Evolutionary conservation across 2,329 filamentous ascomycete species (phyloP), one percentile per base, ranked within the genome.

Genomic region (Simplicillium aogashimaense): DNA sequence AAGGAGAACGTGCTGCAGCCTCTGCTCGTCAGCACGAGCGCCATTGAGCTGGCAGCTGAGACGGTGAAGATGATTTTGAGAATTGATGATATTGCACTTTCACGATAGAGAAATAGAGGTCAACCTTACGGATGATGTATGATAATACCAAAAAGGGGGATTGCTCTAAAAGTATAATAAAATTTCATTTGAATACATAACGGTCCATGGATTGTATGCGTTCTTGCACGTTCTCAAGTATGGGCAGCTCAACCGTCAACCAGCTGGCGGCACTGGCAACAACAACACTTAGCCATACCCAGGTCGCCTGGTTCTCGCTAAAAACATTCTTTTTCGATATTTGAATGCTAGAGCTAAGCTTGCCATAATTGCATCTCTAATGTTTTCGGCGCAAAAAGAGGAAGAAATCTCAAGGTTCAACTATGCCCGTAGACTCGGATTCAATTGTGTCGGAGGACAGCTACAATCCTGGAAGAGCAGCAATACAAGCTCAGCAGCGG

Each of bases 1-100:
- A 90, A 94, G 61, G 89, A 95, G 72, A 95, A 95, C 50, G 92
- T 98, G 41, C 72, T 98, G 59, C 92, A 98, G 70, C 92, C 92
- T 14, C 70, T 98, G 58, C 70, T 98, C 46, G 92, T 98, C 46
- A 95, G 88, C 74, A 98, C 92, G 42, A 97, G 90, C 63, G 88
- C 92, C 17, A 92, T 98, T 54, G 90, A 98, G 70, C 66, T 98
- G 63, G 92, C 92, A 25, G 89, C 90, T 7, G 92, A 98, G 75
- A 98, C 92, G 45, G 92, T 97, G 53, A 98, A 97, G 79, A 92
- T 95, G 87, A 80, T 81, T 57, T 60, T 81, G 56, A 72, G 76
- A 58, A 80, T 81, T 65, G 76, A 81, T 56, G 76, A 81, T 55
- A 80, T 81, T 63, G 74, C 74, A 37, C 62, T 81, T 59, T 78